These are phyloP conservation scores for Isoetes taiwanensis DNA, from an alignment of 75 land plant species.

Conservation along the genomic window DNA sequence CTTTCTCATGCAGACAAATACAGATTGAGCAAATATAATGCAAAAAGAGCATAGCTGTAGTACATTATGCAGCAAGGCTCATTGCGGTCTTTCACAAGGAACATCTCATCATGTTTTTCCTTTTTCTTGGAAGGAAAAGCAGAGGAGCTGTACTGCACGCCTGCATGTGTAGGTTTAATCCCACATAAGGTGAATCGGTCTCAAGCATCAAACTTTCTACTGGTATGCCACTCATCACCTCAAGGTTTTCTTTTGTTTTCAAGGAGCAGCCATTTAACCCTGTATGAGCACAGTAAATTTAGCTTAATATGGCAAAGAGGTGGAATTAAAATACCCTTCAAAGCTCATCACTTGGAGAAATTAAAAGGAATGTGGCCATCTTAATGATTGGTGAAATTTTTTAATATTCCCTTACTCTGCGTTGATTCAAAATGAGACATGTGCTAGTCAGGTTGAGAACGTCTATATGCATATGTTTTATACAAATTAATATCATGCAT, in stretches of 20 bases:
- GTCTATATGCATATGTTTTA: too few relatives aligned
- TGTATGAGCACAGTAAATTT: slow-evolving; percentile 19
- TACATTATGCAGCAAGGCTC: slow-evolving; percentile 92
- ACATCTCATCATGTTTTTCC: slow-evolving; percentile 68
- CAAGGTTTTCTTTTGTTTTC: slow-evolving; percentile 78
- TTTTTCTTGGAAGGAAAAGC: slow-evolving; percentile 93
- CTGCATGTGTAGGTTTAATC: slow-evolving; percentile 87
- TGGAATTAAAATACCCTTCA: too few relatives aligned
- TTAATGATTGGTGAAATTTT: too few relatives aligned
- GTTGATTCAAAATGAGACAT: too few relatives aligned
- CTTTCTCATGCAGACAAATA: too few relatives aligned
- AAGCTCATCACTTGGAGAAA: too few relatives aligned
- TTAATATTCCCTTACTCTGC: too few relatives aligned
- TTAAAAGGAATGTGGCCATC: too few relatives aligned
- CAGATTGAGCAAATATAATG: too few relatives aligned
- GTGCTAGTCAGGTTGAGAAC: too few relatives aligned
- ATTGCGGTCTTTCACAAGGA: slow-evolving; percentile 77
- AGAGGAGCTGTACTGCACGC: slow-evolving; percentile 50
- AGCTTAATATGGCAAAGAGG: too few relatives aligned
- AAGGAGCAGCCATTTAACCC: slow-evolving; percentile 98
- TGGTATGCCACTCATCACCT: slow-evolving; percentile 64
- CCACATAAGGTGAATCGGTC: slow-evolving; percentile 98
- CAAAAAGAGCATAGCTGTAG: neutral
- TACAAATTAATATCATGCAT: too few relatives aligned
- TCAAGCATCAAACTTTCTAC: slow-evolving; percentile 92